Evolutionary conservation across 2,329 filamentous ascomycete species (phyloP), one percentile per base, ranked within the genome.

Genomic region (Westerdykella sp.): DNA sequence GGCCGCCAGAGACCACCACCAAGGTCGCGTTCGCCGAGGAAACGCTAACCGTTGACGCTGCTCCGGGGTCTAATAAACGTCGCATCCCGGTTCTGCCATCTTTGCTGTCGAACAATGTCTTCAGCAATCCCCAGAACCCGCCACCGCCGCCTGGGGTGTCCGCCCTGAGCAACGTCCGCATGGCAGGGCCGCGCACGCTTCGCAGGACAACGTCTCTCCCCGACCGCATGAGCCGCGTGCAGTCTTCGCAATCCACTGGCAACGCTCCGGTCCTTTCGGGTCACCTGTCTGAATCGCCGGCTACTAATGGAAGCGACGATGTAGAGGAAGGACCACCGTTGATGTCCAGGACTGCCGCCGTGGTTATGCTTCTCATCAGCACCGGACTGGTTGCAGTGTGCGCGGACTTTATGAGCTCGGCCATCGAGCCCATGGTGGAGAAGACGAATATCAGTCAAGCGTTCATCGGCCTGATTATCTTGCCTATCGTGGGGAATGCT

Each of bases 401-500:
- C 50, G 77, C 77, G 39, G 86, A 90, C 62, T 87, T 84, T 68
- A 79, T 90, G 67, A 85, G 88, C 22, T 77, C 80, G 50, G 80
- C 82, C 31, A 90, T 90, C 52, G 79, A 85, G 41, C 74, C 73
- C 5, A 80, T 90, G 65, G 79, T 85, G 2, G 67, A 71, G 14
- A 66, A 72, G 3, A 80, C 78, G 12, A 69, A 67, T 11, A 71
- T 90, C 46, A 84, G 77, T 48, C 76, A 86, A 58, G 83, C 85
- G 28, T 90, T 91, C 50, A 82, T 90, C 48, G 86, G 86, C 55
- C 74, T 90, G 10, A 89, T 91, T 54, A 79, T 91, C 41, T 71
- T 91, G 4, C 85, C 85, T 7, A 88, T 90, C 54, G 85, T 89
- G n/a, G 84, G 85, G 32, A 90, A 90, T 56, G 85, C 85, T 2